A percentile compares a stretch with the other conserved stretches of the same genome.
Evolutionary conservation across 1,284 basidiomycete genomes (phyloP).

Genomic region (Cutaneotrichosporon sp.): DNA sequence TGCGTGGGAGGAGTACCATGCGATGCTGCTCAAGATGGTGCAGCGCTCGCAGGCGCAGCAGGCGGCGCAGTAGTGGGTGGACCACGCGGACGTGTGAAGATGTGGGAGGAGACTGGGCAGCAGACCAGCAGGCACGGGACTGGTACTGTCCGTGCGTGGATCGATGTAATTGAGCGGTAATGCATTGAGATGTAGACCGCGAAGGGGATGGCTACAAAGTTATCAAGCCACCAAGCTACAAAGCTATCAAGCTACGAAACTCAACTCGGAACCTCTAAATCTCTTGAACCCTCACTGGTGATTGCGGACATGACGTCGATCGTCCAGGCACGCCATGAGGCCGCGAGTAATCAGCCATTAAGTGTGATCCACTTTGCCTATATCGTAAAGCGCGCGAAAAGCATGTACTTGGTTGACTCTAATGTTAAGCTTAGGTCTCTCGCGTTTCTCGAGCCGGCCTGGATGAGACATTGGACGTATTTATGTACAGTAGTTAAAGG

Average conservation of each 20-base stretch:
- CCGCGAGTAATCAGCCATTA: background rate
- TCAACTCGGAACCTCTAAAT: too few relatives aligned
- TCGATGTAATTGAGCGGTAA: background rate
- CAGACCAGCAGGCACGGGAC: background rate
- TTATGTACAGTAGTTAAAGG: background rate
- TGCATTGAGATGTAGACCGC: background rate
- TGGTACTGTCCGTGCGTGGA: background rate
- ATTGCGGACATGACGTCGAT: background rate
- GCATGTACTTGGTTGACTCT: too few relatives aligned
- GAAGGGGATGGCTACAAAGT: background rate
- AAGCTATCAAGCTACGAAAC: too few relatives aligned
- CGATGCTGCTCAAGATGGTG: constrained; percentile 41
- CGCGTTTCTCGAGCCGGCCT: background rate
- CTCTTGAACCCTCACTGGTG: background rate
- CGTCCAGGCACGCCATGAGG: background rate
- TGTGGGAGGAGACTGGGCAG: too few relatives aligned
- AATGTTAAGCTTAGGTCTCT: background rate
- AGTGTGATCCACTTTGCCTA: background rate
- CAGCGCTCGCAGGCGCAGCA: constrained; percentile 35
- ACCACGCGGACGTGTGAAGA: background rate
- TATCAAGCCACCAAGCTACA: too few relatives aligned
- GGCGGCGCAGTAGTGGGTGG: background rate
- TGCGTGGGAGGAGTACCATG: constrained; percentile 49
- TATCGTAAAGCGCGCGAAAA: too few relatives aligned
- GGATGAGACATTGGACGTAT: background rate